These are phyloP conservation scores for Aspergillus sp. DNA, from an alignment of 2,329 filamentous ascomycete genomes.

Conservation along the genomic window DNA sequence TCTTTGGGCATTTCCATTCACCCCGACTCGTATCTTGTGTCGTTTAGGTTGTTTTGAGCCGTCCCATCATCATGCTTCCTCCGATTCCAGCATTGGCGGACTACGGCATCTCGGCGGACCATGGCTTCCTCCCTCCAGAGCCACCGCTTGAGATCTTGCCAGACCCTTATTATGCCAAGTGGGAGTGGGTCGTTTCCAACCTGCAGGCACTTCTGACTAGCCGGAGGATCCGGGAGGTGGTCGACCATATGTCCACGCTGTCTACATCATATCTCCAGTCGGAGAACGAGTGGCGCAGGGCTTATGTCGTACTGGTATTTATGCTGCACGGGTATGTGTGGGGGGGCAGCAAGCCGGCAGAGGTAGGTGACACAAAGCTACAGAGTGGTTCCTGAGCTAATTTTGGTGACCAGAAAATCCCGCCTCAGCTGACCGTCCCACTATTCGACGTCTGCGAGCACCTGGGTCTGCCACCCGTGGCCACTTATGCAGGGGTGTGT, in stretches of 20 bases:
- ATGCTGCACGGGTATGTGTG: conserved; percentile 86
- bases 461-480: conserved; percentile 86
- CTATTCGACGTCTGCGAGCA: conserved; percentile 73
- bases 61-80: conserved; percentile 42
- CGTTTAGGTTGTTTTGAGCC: neutral
- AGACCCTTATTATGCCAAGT: conserved; percentile 90
- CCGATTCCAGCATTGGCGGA: conserved; percentile 61
- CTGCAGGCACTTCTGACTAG: conserved; percentile 84
- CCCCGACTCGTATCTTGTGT: neutral
- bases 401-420: conserved; percentile 57
- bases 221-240: conserved; percentile 74
- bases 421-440: conserved; percentile 79
- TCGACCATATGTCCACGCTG: conserved; percentile 80
- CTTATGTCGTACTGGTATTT: conserved; percentile 77
- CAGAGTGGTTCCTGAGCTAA: neutral
- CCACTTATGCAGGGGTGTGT: conserved; percentile 87
- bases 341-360: conserved; percentile 73
- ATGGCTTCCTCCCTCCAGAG: conserved; percentile 85
- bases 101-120: conserved; percentile 65
- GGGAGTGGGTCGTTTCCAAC: conserved; percentile 85
- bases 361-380: conserved; percentile 53
- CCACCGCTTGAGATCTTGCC: conserved; percentile 77
- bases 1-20: neutral
- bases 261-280: conserved; percentile 78
- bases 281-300: conserved; percentile 87